These are phyloP conservation scores for Plectosphaerella sp. DNA, from an alignment of 2,329 filamentous ascomycete genomes.

Conservation along the genomic window DNA sequence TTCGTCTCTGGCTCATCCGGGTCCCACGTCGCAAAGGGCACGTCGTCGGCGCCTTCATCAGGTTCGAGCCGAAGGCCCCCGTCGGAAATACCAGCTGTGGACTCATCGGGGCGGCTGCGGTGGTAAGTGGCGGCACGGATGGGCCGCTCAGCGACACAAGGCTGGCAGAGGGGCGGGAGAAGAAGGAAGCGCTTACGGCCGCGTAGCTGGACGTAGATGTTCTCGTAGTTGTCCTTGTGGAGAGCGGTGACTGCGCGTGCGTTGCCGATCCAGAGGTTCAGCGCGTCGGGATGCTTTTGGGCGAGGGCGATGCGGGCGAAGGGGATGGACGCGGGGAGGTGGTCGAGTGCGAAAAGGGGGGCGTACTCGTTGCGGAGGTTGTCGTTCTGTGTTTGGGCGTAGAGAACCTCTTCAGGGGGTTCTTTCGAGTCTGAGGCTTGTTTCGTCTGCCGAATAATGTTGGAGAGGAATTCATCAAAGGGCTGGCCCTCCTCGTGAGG, in stretches of 20 bases:
- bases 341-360: slow-evolving; percentile 44
- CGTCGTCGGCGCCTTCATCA: slow-evolving; percentile 29
- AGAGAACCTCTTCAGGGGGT: slow-evolving; percentile 49
- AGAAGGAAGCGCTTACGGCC: slow-evolving; percentile 73
- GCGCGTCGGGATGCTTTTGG: slow-evolving; percentile 61
- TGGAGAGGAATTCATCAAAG: slow-evolving; percentile 59
- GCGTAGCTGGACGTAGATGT: slow-evolving; percentile 73
- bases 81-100: slow-evolving; percentile 15
- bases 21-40: slow-evolving; percentile 73
- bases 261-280: slow-evolving; percentile 82
- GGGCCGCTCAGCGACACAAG: slow-evolving; percentile 61
- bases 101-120: slow-evolving; percentile 18
- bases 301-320: slow-evolving; percentile 69
- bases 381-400: slow-evolving; percentile 80
- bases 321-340: slow-evolving; percentile 61
- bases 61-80: slow-evolving; percentile 19
- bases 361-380: slow-evolving; percentile 73
- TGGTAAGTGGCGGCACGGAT: slow-evolving; percentile 57
- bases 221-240: slow-evolving; percentile 83
- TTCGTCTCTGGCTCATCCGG: slow-evolving; percentile 52
- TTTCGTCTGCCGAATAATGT: slow-evolving; percentile 48
- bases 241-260: slow-evolving; percentile 64
- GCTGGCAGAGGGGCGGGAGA: slow-evolving; percentile 65
- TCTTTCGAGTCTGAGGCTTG: slow-evolving; percentile 19
- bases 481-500: slow-evolving; percentile 62